A percentile compares a stretch with the other conserved stretches of the same genome.
These are phyloP conservation scores for Cyanodermella asteris DNA, from an alignment of 2,329 filamentous ascomycete genomes.

Conservation along the genomic window DNA sequence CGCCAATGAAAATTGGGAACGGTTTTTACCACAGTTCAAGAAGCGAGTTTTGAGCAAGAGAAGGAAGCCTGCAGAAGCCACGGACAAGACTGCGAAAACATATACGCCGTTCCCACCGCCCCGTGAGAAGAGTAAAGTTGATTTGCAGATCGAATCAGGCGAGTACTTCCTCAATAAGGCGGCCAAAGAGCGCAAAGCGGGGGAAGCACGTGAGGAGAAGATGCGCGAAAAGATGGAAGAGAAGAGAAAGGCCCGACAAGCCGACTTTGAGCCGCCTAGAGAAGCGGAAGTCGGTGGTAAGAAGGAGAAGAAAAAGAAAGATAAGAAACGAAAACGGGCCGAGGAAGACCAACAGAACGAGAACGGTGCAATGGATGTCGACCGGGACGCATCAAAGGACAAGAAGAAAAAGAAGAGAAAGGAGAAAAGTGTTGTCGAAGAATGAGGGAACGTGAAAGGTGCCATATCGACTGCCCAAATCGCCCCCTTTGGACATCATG, in stretches of 20 bases:
- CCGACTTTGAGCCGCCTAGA: constrained; percentile 70
- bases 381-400: neutral
- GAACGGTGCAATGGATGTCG: neutral
- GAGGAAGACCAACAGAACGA: too few relatives aligned
- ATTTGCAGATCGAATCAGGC: constrained; percentile 90
- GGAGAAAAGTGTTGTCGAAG: neutral
- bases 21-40: constrained; percentile 94
- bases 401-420: constrained; percentile 1
- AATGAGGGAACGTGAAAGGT: too few relatives aligned
- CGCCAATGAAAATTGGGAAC: constrained; percentile 77
- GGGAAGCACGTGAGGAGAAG: constrained; percentile 61
- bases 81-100: constrained; percentile 77
- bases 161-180: constrained; percentile 92
- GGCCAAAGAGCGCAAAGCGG: constrained; percentile 64
- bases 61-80: constrained; percentile 61
- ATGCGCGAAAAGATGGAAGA: constrained; percentile 76
- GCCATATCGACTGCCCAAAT: too few relatives aligned
- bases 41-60: constrained; percentile 74
- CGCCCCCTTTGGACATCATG: too few relatives aligned
- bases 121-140: constrained; percentile 97
- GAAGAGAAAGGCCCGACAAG: constrained; percentile 63
- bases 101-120: constrained; percentile 96
- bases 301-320: constrained; percentile 31
- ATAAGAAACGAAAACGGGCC: too few relatives aligned
- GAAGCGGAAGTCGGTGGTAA: constrained; percentile 38